These are phyloP conservation scores for Pulveroboletus ravenelii DNA, from an alignment of 768 basidiomycete species.

Conservation along the genomic window DNA sequence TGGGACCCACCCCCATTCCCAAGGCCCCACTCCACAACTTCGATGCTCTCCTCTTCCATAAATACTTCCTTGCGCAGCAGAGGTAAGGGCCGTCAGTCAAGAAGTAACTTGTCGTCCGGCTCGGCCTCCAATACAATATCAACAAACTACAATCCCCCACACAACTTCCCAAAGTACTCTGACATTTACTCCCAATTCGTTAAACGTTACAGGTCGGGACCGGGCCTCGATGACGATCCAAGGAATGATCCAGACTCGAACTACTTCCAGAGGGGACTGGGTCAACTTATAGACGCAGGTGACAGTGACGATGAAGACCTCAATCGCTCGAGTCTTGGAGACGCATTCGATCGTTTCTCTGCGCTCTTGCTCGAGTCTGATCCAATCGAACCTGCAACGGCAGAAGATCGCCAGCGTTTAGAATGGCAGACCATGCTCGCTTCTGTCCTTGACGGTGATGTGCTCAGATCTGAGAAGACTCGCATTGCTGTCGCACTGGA, in stretches of 20 bases:
- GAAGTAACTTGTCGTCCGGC: conserved; percentile 27
- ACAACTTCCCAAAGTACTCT: conserved; percentile 39
- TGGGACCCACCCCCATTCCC: conserved; percentile 38
- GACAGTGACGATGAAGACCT: conserved; percentile 75
- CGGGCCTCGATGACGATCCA: conserved; percentile 61
- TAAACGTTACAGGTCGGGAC: conserved; percentile 63
- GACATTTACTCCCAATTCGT: conserved; percentile 81
- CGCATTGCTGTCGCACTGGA: conserved; percentile 81
- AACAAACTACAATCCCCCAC: conserved; percentile 27
- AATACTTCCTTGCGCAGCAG: conserved; percentile 29
- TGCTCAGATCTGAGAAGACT: conserved; percentile 91
- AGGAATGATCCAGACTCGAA: conserved; percentile 80
- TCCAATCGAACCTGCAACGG: conserved; percentile 59
- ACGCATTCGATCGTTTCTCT: conserved; percentile 48
- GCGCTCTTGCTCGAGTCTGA: conserved; percentile 57
- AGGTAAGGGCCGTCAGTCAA: conserved; percentile 30
- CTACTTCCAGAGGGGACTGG: conserved; percentile 70
- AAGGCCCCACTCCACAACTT: conserved; percentile 19
- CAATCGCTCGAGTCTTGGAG: conserved; percentile 39
- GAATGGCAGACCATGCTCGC: conserved; percentile 97
- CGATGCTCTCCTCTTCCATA: conserved; percentile 26
- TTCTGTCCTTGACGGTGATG: conserved; percentile 90
- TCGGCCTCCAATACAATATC: conserved; percentile 26
- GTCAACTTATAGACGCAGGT: conserved; percentile 62
- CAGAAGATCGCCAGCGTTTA: conserved; percentile 73